A percentile compares a stretch with the other conserved stretches of the same genome.
Conservation (phyloP, 768 basidiomycete species). For the Clavulina sp. region DNA sequence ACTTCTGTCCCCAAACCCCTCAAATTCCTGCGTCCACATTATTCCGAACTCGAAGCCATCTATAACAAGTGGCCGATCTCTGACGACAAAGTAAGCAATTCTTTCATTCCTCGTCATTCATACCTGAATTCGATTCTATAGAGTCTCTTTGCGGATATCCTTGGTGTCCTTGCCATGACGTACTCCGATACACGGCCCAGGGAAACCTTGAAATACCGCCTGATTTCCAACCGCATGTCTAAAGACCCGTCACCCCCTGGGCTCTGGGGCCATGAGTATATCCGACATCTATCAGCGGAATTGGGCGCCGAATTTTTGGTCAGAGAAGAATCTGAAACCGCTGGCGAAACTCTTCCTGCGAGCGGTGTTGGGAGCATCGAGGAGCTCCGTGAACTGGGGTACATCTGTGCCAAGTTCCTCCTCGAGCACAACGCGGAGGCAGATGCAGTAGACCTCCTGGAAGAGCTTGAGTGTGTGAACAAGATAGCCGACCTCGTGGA, state of each 20-base stretch:
- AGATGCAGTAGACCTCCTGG: constrained; percentile 88
- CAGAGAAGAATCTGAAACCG: constrained; percentile 38
- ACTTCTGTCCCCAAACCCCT: constrained; percentile 97
- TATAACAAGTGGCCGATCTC: constrained; percentile 71
- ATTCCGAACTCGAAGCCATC: constrained; percentile 65
- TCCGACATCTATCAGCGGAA: constrained; percentile 90
- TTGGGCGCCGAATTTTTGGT: constrained; percentile 79
- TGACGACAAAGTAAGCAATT: constrained; percentile 44
- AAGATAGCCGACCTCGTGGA: constrained; percentile 66
- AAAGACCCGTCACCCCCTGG: constrained; percentile 73
- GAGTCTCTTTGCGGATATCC: constrained; percentile 91
- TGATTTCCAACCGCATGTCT: constrained; percentile 52
- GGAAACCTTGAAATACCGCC: constrained; percentile 84
- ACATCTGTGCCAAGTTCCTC: constrained; percentile 78
- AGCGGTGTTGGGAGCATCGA: too few species aligned
- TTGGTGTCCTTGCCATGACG: constrained; percentile 98
- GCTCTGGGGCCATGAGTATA: constrained; percentile 98
- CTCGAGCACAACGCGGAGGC: constrained; percentile 92
- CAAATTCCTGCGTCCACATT: constrained; percentile 92
- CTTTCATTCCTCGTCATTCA: background rate
- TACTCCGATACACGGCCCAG: constrained; percentile 96
- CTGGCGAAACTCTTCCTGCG: too few species aligned
- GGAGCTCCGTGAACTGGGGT: constrained; percentile 57
- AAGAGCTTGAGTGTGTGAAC: constrained; percentile 82
- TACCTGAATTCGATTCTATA: constrained; percentile 19